Evolutionary conservation across 345 rosid species (phyloP), one percentile per base, ranked within the genome.

Genomic region (Angophora floribunda): DNA sequence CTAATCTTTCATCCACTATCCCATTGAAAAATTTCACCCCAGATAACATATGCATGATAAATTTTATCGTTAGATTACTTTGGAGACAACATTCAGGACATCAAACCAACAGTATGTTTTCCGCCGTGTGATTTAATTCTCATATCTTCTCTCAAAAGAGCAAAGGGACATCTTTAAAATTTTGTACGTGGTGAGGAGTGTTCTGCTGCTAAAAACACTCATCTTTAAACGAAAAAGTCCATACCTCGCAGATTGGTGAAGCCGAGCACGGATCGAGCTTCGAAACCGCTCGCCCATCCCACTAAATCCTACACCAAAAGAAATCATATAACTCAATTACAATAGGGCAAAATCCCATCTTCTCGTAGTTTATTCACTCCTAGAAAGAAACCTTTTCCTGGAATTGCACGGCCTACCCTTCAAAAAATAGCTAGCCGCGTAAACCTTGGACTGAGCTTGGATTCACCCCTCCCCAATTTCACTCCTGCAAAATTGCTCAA

Each of bases 91-190:
- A 26, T 59, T 59, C 15, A 59, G 30, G 15, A 11, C 65, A 59
- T 59, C 65, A 0, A 11, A 59, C 30, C 28, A 59, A 26, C 28
- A 13, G 7, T 30, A 26, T 59, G 65, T 59, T 59, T 59, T 59
- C 14, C 4, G 1, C 65, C 30, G 65, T 0, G 14, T 13, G 30
- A 24, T 59, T 13, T 13, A 26, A 59, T 26, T 24, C 30, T 4
- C 65, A 26, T 59, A 0, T 11, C 65, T 9, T 59, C 65, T 59
- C 10, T 26, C 13, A 59, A 26, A 1, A 59, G 65, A 59, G 24
- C 65, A 26, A 59, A 59, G n/a, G 7, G 65, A 26, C 10, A 2
- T 26, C 65, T 11, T 24, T 11, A 59, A 59, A 59, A 59, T 24
- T 26, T 59, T 59, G 65, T 26, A 4, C n/a, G 63, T 9, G n/a